Conservation (phyloP, 805 yeast genomes). For the Wickerhamiella parazyma region DNA sequence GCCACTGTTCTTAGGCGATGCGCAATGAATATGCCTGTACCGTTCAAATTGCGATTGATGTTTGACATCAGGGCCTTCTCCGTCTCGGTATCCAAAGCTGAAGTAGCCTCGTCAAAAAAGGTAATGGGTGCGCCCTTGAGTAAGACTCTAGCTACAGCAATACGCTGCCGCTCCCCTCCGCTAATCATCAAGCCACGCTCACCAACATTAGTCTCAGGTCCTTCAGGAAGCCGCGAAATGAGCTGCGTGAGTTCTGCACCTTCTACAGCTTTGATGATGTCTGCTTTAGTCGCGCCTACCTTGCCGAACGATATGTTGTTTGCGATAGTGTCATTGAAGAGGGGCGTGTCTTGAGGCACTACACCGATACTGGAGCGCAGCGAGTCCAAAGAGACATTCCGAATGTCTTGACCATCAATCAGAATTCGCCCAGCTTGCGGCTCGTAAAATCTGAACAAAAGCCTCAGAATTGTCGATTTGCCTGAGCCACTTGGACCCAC, state of each 20-base stretch:
- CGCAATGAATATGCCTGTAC: constrained; percentile 83
- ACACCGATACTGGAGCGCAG: constrained; percentile 69
- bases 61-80: constrained; percentile 74
- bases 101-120: constrained; percentile 91
- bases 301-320: constrained; percentile 84
- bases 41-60: constrained; percentile 42
- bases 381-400: constrained; percentile 59
- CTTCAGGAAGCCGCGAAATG: constrained; percentile 64
- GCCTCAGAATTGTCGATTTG: constrained; percentile 72
- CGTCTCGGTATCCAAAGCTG: constrained; percentile 93
- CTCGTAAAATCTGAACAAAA: constrained; percentile 84
- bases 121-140: constrained; percentile 78
- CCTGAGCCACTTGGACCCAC: constrained; percentile 98
- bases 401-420: constrained; percentile 81
- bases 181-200: constrained; percentile 97
- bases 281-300: constrained; percentile 55
- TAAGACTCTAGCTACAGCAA: constrained; percentile 85
- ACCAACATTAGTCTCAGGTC: constrained; percentile 77
- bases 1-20: constrained; percentile 89
- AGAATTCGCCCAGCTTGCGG: constrained; percentile 61
- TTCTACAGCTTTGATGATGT: constrained; percentile 48
- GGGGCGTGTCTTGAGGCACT: constrained; percentile 95
- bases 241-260: constrained; percentile 57
- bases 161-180: constrained; percentile 96
- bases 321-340: constrained; percentile 78